phyloP scores from a whole-genome alignment of 1,284 basidiomycete species.

The Cutaneotrichosporon sp. region DNA sequence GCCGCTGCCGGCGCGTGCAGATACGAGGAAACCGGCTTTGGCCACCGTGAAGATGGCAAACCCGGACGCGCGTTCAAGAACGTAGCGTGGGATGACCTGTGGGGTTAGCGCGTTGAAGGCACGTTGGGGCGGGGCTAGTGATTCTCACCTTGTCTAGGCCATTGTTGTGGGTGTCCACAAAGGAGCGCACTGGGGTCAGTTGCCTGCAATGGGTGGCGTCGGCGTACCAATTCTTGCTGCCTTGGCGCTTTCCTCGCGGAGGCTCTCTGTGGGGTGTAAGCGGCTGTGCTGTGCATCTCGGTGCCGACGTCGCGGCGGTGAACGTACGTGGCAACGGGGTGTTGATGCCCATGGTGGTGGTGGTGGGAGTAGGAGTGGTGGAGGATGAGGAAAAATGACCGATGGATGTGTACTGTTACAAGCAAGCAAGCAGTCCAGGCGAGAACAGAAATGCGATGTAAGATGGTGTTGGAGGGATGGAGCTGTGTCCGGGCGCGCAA shows the following conservation, averaged over 20 bases:
- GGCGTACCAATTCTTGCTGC: conserved; percentile 50
- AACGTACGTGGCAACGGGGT: conserved; percentile 45
- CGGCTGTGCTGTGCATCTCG: too few relatives aligned
- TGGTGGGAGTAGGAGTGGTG: neutral
- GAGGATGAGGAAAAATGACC: too few relatives aligned
- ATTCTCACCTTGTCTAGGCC: conserved; percentile 48
- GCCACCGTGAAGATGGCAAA: conserved; percentile 57
- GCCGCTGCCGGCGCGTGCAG: conserved; percentile 71
- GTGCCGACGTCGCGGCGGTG: too few relatives aligned
- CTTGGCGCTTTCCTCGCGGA: conserved; percentile 55
- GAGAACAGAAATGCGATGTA: neutral
- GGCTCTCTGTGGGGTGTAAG: conserved; percentile 34
- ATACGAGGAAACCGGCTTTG: conserved; percentile 55
- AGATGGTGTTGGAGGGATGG: too few relatives aligned
- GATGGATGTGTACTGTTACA: too few relatives aligned
- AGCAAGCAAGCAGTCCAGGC: too few relatives aligned
- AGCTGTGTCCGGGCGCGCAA: too few relatives aligned
- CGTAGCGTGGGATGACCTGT: conserved; percentile 48
- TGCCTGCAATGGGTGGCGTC: too few relatives aligned
- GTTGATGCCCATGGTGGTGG: conserved; percentile 40
- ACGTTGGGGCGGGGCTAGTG: too few relatives aligned
- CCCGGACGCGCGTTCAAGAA: conserved; percentile 48
- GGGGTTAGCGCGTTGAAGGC: too few relatives aligned
- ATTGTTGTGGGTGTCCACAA: conserved; percentile 47
- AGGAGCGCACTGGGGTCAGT: conserved; percentile 38